Evolutionary conservation across 2,329 filamentous ascomycete species (phyloP).

Genomic region (Decorospora gaudefroyi): DNA sequence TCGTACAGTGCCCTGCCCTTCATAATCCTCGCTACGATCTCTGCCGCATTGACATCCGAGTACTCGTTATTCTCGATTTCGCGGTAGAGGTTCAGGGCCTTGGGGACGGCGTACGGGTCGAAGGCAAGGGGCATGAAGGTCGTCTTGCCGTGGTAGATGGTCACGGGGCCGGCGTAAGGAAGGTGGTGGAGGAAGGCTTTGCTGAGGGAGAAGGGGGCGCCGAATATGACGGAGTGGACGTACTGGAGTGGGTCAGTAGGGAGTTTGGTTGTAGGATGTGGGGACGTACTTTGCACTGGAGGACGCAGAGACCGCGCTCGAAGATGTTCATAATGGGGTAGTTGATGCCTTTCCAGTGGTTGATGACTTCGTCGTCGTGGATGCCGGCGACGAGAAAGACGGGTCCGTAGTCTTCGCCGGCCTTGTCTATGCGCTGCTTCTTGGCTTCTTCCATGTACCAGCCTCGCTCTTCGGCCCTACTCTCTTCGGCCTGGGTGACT

Average conservation of each 20-base stretch:
- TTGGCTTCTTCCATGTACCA: conserved; percentile 73
- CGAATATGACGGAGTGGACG: conserved; percentile 84
- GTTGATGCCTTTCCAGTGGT: conserved; percentile 94
- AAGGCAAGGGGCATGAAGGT: conserved; percentile 73
- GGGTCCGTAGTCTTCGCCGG: conserved; percentile 75
- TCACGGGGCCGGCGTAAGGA: conserved; percentile 70
- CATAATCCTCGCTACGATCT: conserved; percentile 90
- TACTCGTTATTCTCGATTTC: conserved; percentile 79
- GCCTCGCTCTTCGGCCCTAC: conserved; percentile 66
- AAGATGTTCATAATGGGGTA: conserved; percentile 99
- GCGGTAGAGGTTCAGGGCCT: conserved; percentile 80
- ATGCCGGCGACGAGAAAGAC: conserved; percentile 91
- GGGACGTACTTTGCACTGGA: conserved; percentile 80
- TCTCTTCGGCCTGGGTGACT: conserved; percentile 74
- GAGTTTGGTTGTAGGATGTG: conserved; percentile 1
- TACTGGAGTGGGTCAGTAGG: conserved; percentile 61
- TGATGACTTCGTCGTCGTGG: conserved; percentile 93
- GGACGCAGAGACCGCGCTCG: conserved; percentile 89
- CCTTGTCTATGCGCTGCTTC: conserved; percentile 64
- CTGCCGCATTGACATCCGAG: conserved; percentile 83
- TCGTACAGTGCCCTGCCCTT: conserved; percentile 86
- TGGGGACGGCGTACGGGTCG: conserved; percentile 72
- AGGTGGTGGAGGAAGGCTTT: conserved; percentile 73
- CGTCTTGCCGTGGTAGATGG: conserved; percentile 95
- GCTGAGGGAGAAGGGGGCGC: conserved; percentile 85